These are phyloP conservation scores for Adansonia rubrostipa DNA, from an alignment of 441 rosid genomes.

Conservation along the genomic window DNA sequence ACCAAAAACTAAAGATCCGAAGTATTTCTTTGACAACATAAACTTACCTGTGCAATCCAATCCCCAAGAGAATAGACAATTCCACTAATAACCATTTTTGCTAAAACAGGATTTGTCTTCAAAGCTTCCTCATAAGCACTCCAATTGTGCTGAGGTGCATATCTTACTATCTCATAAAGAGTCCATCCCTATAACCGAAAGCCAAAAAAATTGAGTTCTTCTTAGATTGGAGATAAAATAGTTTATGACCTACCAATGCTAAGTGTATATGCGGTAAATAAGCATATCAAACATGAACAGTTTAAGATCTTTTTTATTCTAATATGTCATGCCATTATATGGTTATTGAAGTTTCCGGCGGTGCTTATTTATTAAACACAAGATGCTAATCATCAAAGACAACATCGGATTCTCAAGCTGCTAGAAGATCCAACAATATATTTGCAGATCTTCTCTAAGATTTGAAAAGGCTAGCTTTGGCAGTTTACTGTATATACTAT, in stretches of 20 bases:
- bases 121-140: constrained; percentile 88
- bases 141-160: constrained; percentile 97
- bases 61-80: constrained; percentile 90
- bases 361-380: neutral
- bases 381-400: no score
- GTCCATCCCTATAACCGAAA: constrained; percentile 81
- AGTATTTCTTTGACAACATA: neutral
- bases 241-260: neutral
- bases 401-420: neutral
- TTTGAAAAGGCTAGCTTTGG: neutral
- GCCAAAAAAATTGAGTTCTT: constrained; percentile 17
- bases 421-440: neutral
- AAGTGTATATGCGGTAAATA: neutral
- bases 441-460: neutral
- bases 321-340: neutral
- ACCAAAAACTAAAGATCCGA: neutral
- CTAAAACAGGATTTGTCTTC: constrained; percentile 78
- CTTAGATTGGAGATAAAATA: neutral
- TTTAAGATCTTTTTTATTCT: neutral
- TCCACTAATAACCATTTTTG: constrained; percentile 95
- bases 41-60: constrained; percentile 93
- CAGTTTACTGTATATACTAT: neutral
- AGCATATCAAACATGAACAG: constrained; percentile 14
- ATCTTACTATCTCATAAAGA: constrained; percentile 76
- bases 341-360: neutral